A percentile compares a stretch with the other conserved stretches of the same genome.
phyloP scores from a whole-genome alignment of 257 asterid genomes.

The Verbena officinalis region DNA sequence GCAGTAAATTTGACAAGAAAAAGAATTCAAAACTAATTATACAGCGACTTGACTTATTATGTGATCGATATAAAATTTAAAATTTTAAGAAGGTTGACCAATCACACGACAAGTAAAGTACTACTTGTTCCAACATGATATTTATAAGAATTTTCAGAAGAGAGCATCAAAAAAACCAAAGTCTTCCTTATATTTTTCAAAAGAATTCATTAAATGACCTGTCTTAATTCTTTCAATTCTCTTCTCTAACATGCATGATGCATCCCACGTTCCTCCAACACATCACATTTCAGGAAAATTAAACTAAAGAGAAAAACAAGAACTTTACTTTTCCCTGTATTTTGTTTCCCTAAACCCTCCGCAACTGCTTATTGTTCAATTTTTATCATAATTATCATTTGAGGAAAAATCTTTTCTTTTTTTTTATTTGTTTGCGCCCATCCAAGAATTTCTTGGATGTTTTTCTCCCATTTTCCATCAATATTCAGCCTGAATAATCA shows the following conservation, averaged over 20 bases:
- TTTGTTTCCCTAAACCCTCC: conserved; percentile 23
- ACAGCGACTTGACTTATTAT: too few species aligned
- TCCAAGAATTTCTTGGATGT: neutral
- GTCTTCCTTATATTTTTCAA: too few species aligned
- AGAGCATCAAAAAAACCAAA: too few species aligned
- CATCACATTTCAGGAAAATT: conserved; percentile 26
- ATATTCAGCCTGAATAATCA: neutral
- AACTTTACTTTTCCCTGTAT: neutral
- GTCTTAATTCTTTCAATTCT: conserved; percentile 25
- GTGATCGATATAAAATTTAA: too few species aligned
- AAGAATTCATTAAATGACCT: neutral
- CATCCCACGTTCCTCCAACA: conserved; percentile 52
- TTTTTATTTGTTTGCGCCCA: too few species aligned
- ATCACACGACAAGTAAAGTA: too few species aligned
- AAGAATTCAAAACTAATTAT: too few species aligned
- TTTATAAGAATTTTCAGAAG: too few species aligned
- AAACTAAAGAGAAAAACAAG: neutral
- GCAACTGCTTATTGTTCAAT: conserved; percentile 9
- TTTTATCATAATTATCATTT: neutral
- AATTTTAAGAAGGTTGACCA: too few species aligned
- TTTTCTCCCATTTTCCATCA: neutral
- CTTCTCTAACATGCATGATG: conserved; percentile 49
- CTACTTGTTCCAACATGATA: too few species aligned
- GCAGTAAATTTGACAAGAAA: too few species aligned
- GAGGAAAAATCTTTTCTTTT: neutral